Evolutionary conservation across 805 yeast species (phyloP), one percentile per base, ranked within the genome.

Genomic region (Cyberlindnera saturnus): DNA sequence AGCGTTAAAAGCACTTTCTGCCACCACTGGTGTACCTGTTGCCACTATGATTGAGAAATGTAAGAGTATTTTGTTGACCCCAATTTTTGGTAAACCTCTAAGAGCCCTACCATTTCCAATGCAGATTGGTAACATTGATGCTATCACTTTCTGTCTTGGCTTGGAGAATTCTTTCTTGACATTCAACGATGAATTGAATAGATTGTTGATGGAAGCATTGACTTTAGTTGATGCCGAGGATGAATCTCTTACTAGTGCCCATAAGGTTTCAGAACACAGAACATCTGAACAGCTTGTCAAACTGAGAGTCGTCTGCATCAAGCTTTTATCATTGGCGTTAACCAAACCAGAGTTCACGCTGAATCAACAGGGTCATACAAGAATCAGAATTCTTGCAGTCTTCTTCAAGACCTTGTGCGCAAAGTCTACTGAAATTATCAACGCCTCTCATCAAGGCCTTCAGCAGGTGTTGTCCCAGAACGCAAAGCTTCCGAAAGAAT

Each of bases 41-140:
- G 75, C 91, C 1, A 76, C 81, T 1, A 75, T 95, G 53, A 81
- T 95, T 63, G 77, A 81, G 5, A 90, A 91, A 16, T 90, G 95
- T 41, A 87, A 89, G 54, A 82, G 79, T 38, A 78, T 90, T 20
- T 67, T 95, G 26, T 66, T 93, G 38, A 86, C 95, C 0, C 98
- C 99, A 6, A 93, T 93, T 18, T 95, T 93, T 69, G 96, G 96
- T 4, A 93, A 93, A 59, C 99, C 99, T 0, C 66, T 93, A 45
- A 74, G 99, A 49, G 99, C 99, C 0, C 71, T 93, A 48, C 99
- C 99, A 0, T 93, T 95, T 67, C 93, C 96, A 5, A 93, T 91
- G 96, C 99, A 95, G 65, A 93, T 93, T 44, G 99, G 99, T 32
- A 90, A 93, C 61, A 90, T 93, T 48, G 98, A 93, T 63, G 98